These are phyloP conservation scores for Aspergillus thermomutatus DNA, from an alignment of 2,329 filamentous ascomycete species.

Conservation along the genomic window DNA sequence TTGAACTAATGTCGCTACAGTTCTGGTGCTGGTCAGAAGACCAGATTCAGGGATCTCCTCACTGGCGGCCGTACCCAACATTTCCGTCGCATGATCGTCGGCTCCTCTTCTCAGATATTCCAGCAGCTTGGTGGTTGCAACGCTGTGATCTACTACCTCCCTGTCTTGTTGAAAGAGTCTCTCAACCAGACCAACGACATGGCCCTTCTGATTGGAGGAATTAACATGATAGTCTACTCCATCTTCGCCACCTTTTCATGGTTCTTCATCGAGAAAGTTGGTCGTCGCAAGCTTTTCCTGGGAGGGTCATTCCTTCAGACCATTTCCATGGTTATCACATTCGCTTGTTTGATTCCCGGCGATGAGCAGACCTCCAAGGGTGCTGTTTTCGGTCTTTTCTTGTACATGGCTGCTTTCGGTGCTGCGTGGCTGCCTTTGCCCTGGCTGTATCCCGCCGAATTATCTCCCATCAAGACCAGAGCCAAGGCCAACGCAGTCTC, in stretches of 20 bases:
- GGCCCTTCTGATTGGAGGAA: slow-evolving; percentile 52
- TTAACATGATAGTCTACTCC: slow-evolving; percentile 48
- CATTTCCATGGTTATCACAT: slow-evolving; percentile 38
- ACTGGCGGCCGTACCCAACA: slow-evolving; percentile 39
- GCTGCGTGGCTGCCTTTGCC: slow-evolving; percentile 63
- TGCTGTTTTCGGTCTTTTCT: slow-evolving; percentile 60
- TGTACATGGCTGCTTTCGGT: slow-evolving; percentile 67
- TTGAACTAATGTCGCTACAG: slow-evolving; percentile 32
- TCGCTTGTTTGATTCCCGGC: slow-evolving; percentile 36
- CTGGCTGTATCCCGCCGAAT: slow-evolving; percentile 53
- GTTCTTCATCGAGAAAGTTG: slow-evolving; percentile 49
- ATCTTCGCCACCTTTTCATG: slow-evolving; percentile 45
- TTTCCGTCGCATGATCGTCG: slow-evolving; percentile 40
- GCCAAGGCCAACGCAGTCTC: slow-evolving; percentile 55
- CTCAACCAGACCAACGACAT: slow-evolving; percentile 41
- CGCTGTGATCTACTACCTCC: slow-evolving; percentile 49
- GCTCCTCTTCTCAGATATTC: slow-evolving; percentile 40
- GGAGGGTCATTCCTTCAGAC: slow-evolving; percentile 39
- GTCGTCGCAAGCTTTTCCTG: slow-evolving; percentile 43
- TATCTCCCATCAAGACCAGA: slow-evolving; percentile 54
- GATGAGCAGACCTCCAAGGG: slow-evolving; percentile 28
- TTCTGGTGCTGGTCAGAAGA: slow-evolving; percentile 56
- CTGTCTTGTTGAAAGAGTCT: slow-evolving; percentile 47
- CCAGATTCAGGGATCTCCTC: slow-evolving; percentile 41
- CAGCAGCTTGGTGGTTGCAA: slow-evolving; percentile 53